These are phyloP conservation scores for Nemania sp. DNA, from an alignment of 2,329 filamentous ascomycete genomes.

Conservation along the genomic window DNA sequence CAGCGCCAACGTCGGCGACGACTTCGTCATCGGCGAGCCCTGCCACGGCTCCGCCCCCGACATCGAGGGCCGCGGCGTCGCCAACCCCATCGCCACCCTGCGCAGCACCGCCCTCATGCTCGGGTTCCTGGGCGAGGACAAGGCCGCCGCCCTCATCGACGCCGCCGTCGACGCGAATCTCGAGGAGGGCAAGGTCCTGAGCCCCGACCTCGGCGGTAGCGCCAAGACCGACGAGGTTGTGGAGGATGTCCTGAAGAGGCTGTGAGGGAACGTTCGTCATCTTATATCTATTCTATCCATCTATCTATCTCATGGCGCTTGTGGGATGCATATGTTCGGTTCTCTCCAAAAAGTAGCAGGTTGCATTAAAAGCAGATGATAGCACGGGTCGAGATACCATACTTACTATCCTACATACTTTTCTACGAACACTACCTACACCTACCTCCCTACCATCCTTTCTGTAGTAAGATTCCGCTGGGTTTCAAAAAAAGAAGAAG, in stretches of 20 bases:
- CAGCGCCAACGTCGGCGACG: constrained; percentile 91
- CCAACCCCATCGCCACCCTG: constrained; percentile 95
- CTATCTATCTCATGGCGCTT: too few species aligned
- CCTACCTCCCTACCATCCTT: too few species aligned
- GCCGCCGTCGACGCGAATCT: constrained; percentile 89
- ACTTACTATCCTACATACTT: too few species aligned
- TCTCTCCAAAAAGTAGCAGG: too few species aligned
- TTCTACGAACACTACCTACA: too few species aligned
- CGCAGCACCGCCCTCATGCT: constrained; percentile 92
- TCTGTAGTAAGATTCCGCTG: too few species aligned
- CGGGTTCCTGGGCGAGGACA: constrained; percentile 88
- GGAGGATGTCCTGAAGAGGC: constrained; percentile 79
- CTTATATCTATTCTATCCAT: too few species aligned
- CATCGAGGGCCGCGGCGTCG: constrained; percentile 89
- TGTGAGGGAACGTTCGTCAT: constrained; percentile 56
- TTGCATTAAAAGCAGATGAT: too few species aligned
- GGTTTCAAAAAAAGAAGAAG: too few species aligned
- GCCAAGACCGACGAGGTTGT: constrained; percentile 86
- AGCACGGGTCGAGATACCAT: too few species aligned
- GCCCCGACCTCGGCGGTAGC: constrained; percentile 86
- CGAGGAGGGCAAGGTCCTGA: constrained; percentile 79
- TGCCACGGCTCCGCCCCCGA: constrained; percentile 97
- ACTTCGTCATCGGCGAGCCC: constrained; percentile 95
- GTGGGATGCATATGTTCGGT: too few species aligned
- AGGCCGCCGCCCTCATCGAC: constrained; percentile 88